A percentile compares a stretch with the other conserved stretches of the same genome.
Evolutionary conservation across 176 grass and related monocot species (phyloP).

Genomic region (Triticum aestivum): IWGSC_CS_RefSeq_v2.1 NC_057810.1:55965811-55966310

Average conservation of each 20-base stretch:
- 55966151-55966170: background rate
- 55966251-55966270: no score
- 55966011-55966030: background rate
- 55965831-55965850: background rate
- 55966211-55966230: no score
- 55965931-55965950: background rate
- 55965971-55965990: background rate
- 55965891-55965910: background rate
- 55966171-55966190: no score
- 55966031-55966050: background rate
- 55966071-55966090: background rate
- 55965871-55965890: background rate
- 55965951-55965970: background rate
- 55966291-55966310: no score
- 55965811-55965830: background rate
- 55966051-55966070: background rate
- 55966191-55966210: no score
- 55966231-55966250: no score
- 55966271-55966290: no score
- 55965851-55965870: background rate
- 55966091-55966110: background rate
- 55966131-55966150: background rate
- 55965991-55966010: background rate
- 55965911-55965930: background rate
- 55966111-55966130: background rate